Evolutionary conservation across 352 stramenopile species (phyloP), one percentile per base, ranked within the genome.

Genomic region (Pythium aphanidermatum): DNA sequence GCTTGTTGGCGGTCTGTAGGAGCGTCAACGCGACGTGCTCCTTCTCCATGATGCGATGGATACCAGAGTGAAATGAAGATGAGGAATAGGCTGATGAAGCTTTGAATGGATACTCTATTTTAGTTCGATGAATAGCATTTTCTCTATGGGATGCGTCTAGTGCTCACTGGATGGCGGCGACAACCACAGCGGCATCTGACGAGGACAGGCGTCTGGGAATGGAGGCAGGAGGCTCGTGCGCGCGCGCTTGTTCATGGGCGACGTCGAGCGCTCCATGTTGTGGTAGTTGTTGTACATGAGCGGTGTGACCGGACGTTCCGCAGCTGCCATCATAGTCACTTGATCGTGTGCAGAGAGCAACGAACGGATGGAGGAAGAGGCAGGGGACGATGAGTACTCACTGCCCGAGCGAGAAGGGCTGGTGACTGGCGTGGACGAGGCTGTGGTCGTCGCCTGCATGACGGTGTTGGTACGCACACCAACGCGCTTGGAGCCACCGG

Each of bases 401-500:
- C n/a, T n/a, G n/a, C n/a, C n/a, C 34, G 32, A 4, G 24, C 47
- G 28, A 4, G 34, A 25, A 7, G 48, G 40, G 50, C 50, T 58
- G 9, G 50, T 9, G 1, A 41, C 36, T 16, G 50, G 50, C 25
- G 50, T 34, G 20, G 16, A 20, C 34, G 34, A 11, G 11, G 23
- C 17, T 11, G 31, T 46, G 5, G 54, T 47, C 29, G 65, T 39
- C 3, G 60, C 33, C 26, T 47, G 34, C 13, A 51, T 46, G 28
- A 37, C 46, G 21, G 6, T 51, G 58, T 19, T 55, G 40, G 69
- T 68, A 36, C 75, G 75, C 21, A 86, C 55, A 36, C 76, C 76
- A 2, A 83, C 71, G 19, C 76, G 74, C 60, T 88, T 88, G 57
- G 60, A 77, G 29, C 70, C 73, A 25, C 76, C 76, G 3, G 76